Conservation (phyloP, 2,329 filamentous ascomycete genomes). For the Calonectria crousiana region DNA sequence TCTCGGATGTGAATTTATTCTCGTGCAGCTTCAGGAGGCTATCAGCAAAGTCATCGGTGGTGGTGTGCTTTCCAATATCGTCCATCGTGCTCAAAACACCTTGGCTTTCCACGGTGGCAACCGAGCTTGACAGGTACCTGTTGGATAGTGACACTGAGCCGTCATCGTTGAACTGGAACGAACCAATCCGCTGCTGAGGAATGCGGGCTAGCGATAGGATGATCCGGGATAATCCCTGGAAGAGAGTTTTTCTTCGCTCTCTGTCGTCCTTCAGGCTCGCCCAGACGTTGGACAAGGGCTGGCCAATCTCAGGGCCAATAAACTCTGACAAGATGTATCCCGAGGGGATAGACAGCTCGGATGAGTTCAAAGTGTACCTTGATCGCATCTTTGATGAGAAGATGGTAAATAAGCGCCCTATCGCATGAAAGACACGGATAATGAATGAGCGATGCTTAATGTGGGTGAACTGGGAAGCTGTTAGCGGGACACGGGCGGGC, state of each 20-base stretch:
- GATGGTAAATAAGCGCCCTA: background rate
- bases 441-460: background rate
- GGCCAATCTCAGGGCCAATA: background rate
- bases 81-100: background rate
- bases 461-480: background rate
- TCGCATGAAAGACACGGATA: background rate
- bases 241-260: background rate
- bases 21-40: conserved; percentile 1
- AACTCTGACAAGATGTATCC: background rate
- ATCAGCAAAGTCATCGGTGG: conserved; percentile 1
- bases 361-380: background rate
- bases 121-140: background rate
- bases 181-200: conserved; percentile 8
- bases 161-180: conserved; percentile 10
- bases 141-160: conserved; percentile 1
- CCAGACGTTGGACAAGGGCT: conserved; percentile 2
- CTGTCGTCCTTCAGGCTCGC: background rate
- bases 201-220: conserved; percentile 1
- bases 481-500: background rate
- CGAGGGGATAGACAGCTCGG: background rate
- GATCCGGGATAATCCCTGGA: background rate
- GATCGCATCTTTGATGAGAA: conserved; percentile 1
- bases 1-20: background rate
- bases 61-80: background rate
- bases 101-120: background rate